Base-by-base conservation (phyloP, 768 basidiomycete species). In the Ramaria sp. region DNA sequence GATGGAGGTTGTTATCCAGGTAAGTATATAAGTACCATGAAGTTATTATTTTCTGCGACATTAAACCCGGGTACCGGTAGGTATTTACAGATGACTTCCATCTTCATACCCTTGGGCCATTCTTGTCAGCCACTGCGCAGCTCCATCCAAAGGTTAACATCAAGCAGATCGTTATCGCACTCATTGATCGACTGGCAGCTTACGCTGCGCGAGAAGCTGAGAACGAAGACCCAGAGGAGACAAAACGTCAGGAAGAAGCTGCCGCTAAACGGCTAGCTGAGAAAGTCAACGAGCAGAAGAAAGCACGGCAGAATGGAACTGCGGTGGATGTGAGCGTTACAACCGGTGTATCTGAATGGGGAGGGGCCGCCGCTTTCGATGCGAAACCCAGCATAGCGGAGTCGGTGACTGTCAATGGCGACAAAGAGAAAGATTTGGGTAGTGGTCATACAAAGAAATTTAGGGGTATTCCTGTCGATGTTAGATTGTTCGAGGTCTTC, bases 1-100 rank as follows among this genome's bases (percentile, higher is more conserved):
- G 44, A 98, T 98, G 96, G 96, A 99, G 67, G 96, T 98, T 9
- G 93, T 99, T 58, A 99, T 99, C 60, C 96, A 99, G 76, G 91
- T 88, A 56, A 34, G 77, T 63, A 39, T 45, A 13, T 1, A 25
- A 50, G 3, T 36, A n/a, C 10, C 24, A 10, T n/a, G 13, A 13
- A 4, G 16, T 10, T 37, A 24, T 22, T 3, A 3, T 4, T 20
- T 53, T 20, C 18, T 22, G 28, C 18, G 8, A 30, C 16, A 3
- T 34, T 30, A 22, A 27, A 32, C 43, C 32, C 45, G 28, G 27
- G 25, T 51, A 24, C 13, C n/a, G 30, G 13, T 60, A 92, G 89
- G 95, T 99, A 16, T 98, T 98, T 69, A 92, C 95, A 10, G 94
- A 98, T 68, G 95, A 98, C 65, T 98, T 98, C 70, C 96, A 99